phyloP scores from a whole-genome alignment of 192 early-diverging fungal genomes.

The Linnemannia hyalina region DNA sequence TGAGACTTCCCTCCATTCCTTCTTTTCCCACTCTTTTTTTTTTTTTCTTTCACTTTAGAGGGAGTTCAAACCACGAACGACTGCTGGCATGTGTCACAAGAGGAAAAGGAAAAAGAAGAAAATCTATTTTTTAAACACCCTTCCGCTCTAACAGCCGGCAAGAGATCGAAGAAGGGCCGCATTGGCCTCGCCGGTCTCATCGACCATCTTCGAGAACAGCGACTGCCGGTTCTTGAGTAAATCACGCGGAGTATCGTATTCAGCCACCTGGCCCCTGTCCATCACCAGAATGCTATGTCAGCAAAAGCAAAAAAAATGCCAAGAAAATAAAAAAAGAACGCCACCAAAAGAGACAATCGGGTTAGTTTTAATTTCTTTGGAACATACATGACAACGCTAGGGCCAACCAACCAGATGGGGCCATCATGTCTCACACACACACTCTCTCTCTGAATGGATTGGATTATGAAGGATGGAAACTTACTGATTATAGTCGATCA shows the following conservation, averaged over 20 bases:
- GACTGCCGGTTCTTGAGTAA: slow-evolving; percentile 65
- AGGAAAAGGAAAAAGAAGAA: not conserved
- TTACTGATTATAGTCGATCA: slow-evolving; percentile 59
- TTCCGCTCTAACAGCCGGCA: slow-evolving; percentile 20
- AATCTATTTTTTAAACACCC: not conserved
- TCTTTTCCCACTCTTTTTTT: not conserved
- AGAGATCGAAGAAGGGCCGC: slow-evolving; percentile 36
- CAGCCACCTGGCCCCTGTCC: slow-evolving; percentile 78
- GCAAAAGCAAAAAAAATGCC: not conserved
- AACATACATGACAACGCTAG: not conserved
- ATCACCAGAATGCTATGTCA: slow-evolving; percentile 82
- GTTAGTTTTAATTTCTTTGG: not conserved
- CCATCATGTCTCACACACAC: not conserved
- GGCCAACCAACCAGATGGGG: not conserved
- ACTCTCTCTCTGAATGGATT: not conserved
- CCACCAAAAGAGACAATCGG: not conserved
- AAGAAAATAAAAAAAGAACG: not conserved
- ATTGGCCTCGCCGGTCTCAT: slow-evolving; percentile 42
- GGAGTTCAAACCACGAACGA: not conserved
- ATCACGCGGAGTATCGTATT: slow-evolving; percentile 75
- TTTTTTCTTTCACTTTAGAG: not conserved
- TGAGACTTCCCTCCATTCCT: not conserved
- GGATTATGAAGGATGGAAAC: not conserved
- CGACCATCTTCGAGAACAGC: slow-evolving; percentile 59
- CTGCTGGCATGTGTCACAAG: no score